phyloP scores from a whole-genome alignment of 2,329 filamentous ascomycete genomes.

The Aspergillus melleus region DNA sequence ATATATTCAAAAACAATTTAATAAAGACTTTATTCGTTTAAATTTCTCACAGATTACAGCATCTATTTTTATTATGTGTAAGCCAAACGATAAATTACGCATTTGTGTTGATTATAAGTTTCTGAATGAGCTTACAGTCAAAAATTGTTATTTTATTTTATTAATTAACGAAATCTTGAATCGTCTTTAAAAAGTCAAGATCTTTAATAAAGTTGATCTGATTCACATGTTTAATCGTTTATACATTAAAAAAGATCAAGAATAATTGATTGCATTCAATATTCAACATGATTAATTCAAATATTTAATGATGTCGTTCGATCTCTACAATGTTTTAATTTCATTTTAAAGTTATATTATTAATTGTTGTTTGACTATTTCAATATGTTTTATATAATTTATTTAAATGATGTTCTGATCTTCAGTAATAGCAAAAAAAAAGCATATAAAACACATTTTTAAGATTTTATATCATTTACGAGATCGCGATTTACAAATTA shows the following conservation, averaged over 20 bases:
- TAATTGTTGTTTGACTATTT: slow-evolving; percentile 7
- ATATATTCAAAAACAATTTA: no score
- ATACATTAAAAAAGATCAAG: neutral
- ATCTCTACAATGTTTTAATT: slow-evolving; percentile 14
- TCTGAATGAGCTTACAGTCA: no score
- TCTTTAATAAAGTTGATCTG: neutral
- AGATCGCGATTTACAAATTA: neutral
- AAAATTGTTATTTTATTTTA: no score
- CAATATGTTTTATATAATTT: slow-evolving; percentile 9
- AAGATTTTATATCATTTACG: slow-evolving; percentile 8
- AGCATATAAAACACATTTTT: slow-evolving; percentile 2
- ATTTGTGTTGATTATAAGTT: no score
- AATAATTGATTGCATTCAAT: neutral
- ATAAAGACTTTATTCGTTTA: neutral
- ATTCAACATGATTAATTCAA: slow-evolving; percentile 26
- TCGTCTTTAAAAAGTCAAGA: neutral
- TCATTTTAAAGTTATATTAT: slow-evolving; percentile 21
- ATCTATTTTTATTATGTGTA: no score
- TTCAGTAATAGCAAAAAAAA: slow-evolving; percentile 8
- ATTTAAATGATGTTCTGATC: slow-evolving; percentile 21
- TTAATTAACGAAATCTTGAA: no score
- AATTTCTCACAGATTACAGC: neutral
- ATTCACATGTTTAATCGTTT: neutral
- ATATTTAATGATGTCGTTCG: slow-evolving; percentile 30
- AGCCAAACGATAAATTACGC: no score